Evolutionary conservation across 1,139 yeast genomes (phyloP), one percentile per base, ranked within the genome.

Genomic region (Pichia sp.): DNA sequence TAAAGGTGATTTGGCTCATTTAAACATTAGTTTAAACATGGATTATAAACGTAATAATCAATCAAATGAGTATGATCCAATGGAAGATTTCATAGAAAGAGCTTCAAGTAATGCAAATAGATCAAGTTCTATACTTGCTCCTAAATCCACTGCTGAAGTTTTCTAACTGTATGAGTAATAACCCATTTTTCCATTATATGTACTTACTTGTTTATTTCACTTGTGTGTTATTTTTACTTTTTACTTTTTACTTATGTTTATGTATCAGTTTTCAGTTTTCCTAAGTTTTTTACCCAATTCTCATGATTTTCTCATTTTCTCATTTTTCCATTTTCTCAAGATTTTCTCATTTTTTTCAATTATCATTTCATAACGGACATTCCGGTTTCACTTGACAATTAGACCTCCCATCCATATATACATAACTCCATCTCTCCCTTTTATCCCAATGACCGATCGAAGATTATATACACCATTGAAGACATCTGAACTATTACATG

Each of bases 1-100:
- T 25, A 54, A 60, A 20, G 68, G 63, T 22, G 52, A 49, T 29
- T 29, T 49, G 3, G 41, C 43, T 16, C 23, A 46, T 29, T 53
- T 62, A 4, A 65, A 65, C 16, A 49, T 64, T 47, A 41, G 58
- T 15, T 57, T 63, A 48, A 53, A 56, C 36, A 57, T 55, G 44
- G 49, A 46, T 32, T 51, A 48, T 23, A 48, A 49, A 42, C 47
- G 7, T n/a, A 15, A 4, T 32, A 9, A 9, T 16, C 22, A 32
- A 7, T 24, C 24, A 13, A 12, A 18, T 18, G 42, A 39, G 3
- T 55, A 53, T 42, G 60, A 57, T 49, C 63, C 64, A 20, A 54
- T 51, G 42, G 64, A 60, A 18, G 63, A 59, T 44, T 59, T 59
- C 40, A 50, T 49, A 13, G 59, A 50, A 29, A 32, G 51, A 24